These are phyloP conservation scores for Diaporthe citri DNA, from an alignment of 2,329 filamentous ascomycete species.

Conservation along the genomic window DNA sequence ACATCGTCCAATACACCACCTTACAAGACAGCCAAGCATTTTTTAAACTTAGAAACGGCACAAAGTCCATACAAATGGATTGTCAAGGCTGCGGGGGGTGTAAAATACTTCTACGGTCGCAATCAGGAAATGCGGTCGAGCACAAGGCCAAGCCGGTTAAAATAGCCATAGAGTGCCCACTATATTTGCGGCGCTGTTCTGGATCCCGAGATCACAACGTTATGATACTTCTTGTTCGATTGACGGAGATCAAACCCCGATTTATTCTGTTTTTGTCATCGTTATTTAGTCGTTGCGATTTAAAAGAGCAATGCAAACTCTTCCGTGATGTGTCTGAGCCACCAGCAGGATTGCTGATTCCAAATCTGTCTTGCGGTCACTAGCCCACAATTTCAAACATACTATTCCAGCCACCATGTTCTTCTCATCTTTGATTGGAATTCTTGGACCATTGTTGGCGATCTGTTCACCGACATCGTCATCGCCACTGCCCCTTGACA, in stretches of 20 bases:
- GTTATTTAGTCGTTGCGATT: background rate
- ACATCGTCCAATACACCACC: background rate
- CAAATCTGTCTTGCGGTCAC: background rate
- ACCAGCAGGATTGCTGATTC: background rate
- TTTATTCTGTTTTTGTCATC: too few species aligned
- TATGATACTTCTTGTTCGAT: too few species aligned
- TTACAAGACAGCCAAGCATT: fast-evolving
- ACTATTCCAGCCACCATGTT: background rate
- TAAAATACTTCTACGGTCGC: fast-evolving
- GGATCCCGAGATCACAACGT: background rate
- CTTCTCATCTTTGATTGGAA: background rate
- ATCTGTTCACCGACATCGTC: background rate
- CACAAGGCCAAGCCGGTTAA: background rate
- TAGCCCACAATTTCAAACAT: too few species aligned
- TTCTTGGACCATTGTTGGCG: background rate
- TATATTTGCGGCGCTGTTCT: background rate
- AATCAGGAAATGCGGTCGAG: background rate
- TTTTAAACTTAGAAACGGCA: fast-evolving
- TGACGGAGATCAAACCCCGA: too few species aligned
- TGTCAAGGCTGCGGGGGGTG: background rate
- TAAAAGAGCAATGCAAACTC: background rate
- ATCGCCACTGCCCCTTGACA: background rate
- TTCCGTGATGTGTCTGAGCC: background rate
- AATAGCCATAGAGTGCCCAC: background rate
- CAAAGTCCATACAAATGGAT: fast-evolving